These are phyloP conservation scores for Leavenworthia alabamica DNA, from an alignment of 345 rosid genomes.

Conservation along the genomic window DNA sequence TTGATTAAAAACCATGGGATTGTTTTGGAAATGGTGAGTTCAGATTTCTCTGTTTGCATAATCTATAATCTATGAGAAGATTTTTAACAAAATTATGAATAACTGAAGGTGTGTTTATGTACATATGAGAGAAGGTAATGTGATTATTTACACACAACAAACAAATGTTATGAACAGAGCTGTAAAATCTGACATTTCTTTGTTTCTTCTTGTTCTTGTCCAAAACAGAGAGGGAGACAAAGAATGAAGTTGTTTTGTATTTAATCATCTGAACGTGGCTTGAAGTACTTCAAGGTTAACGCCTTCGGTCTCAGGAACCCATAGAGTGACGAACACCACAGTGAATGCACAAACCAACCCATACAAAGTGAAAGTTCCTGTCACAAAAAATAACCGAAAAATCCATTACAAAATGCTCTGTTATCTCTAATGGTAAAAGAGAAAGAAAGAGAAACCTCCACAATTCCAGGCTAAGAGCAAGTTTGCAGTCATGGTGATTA, in stretches of 20 bases:
- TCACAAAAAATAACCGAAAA: slow-evolving; percentile 12
- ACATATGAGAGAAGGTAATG: slow-evolving; percentile 9
- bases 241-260: neutral
- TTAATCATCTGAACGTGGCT: slow-evolving; percentile 66
- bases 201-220: slow-evolving; percentile 15
- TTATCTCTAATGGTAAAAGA: neutral
- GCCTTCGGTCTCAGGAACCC: slow-evolving; percentile 95
- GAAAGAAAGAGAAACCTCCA: slow-evolving; percentile 49
- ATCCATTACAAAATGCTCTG: neutral
- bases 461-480: slow-evolving; percentile 74
- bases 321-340: slow-evolving; percentile 51
- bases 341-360: slow-evolving; percentile 52
- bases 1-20: neutral
- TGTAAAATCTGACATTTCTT: slow-evolving; percentile 21
- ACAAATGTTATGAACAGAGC: too few species aligned
- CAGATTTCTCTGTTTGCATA: neutral
- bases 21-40: too few species aligned
- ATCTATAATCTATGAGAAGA: neutral
- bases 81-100: neutral
- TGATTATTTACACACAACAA: slow-evolving; percentile 25
- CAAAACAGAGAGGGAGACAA: slow-evolving; percentile 13
- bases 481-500: slow-evolving; percentile 84
- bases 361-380: slow-evolving; percentile 87
- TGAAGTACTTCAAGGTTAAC: slow-evolving; percentile 87
- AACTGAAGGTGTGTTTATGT: slow-evolving; percentile 1